phyloP scores from a whole-genome alignment of 371 early-diverging fungal species.

The Apophysomyces trapeziformis region DNA sequence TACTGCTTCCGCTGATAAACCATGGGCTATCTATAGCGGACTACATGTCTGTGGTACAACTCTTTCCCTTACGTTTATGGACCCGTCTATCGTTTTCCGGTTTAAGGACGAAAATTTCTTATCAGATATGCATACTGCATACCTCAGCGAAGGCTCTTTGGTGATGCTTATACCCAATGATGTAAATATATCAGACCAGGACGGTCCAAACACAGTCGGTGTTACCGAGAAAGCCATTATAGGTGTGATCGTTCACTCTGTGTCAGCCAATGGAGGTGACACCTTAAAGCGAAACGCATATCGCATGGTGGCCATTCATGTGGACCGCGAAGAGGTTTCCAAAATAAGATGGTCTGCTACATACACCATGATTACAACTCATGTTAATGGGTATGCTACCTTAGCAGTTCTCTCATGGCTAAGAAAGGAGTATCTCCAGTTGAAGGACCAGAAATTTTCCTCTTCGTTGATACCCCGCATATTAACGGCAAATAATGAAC shows the following conservation, averaged over 20 bases:
- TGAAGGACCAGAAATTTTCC: constrained; percentile 9
- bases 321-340: constrained; percentile 14
- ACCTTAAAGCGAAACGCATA: not conserved
- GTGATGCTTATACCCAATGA: constrained; percentile 13
- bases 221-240: not conserved
- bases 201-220: not conserved
- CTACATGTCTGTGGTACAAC: constrained; percentile 13
- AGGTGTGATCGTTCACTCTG: constrained; percentile 5
- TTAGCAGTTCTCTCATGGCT: constrained; percentile 35
- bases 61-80: constrained; percentile 9
- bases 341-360: constrained; percentile 19
- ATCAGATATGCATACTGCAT: not conserved
- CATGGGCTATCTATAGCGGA: constrained; percentile 5
- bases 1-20: not conserved
- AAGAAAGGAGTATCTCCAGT: constrained; percentile 4
- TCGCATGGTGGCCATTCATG: constrained; percentile 27
- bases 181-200: not conserved
- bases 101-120: not conserved
- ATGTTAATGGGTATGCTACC: constrained; percentile 25
- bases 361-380: constrained; percentile 27
- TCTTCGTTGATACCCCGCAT: not conserved
- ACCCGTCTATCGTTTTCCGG: constrained; percentile 20
- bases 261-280: not conserved
- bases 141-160: not conserved
- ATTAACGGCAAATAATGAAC: not conserved